Base-by-base conservation (phyloP, 1,139 yeast species). In the Yamadazyma sp. region DNA sequence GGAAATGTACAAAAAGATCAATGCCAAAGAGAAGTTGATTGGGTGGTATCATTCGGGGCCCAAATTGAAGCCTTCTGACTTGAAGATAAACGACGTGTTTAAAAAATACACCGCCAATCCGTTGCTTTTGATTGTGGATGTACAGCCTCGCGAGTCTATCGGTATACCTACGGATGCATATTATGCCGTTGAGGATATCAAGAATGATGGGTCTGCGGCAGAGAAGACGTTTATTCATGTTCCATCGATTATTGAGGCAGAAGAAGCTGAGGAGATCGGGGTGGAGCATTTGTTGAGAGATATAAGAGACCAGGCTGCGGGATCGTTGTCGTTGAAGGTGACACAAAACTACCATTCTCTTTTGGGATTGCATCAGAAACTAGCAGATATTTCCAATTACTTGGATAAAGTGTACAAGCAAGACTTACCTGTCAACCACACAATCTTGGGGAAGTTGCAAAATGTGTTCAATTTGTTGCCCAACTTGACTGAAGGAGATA, bases 1-100 rank as follows among this genome's bases (percentile, higher is more conserved):
- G 46, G 97, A 89, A 51, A 94, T 94, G 99, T 92, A 88, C 66
- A 88, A 86, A 60, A 92, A 94, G 64, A 92, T 92, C 58, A 92
- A 90, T 67, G 99, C 98, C 20, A 88, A 87, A 66, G 99, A 94
- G 61, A 86, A 82, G 61, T 73, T 94, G 42, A 82, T 94, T 61
- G 99, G 99, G 9, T 94, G 99, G 99, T 94, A 94, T 59, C 99
- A 94, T 61, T 83, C 96, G 13, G 99, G 98, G 1, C 97, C 97
- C 11, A 89, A 90, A 62, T 76, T 94, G 51, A 81, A 80, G 53
- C 78, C 92, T 2, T 83, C 95, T 13, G 99, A 94, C 61, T 72
- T 92, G 50, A 87, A 86, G 57, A 92, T 94, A 56, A 92, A 90
- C 56, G 97, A 92, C 50, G 72, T 70, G 3, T 89, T 94, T 68